These are phyloP conservation scores for Lyophyllum atratum DNA, from an alignment of 768 basidiomycete species.

Conservation along the genomic window DNA sequence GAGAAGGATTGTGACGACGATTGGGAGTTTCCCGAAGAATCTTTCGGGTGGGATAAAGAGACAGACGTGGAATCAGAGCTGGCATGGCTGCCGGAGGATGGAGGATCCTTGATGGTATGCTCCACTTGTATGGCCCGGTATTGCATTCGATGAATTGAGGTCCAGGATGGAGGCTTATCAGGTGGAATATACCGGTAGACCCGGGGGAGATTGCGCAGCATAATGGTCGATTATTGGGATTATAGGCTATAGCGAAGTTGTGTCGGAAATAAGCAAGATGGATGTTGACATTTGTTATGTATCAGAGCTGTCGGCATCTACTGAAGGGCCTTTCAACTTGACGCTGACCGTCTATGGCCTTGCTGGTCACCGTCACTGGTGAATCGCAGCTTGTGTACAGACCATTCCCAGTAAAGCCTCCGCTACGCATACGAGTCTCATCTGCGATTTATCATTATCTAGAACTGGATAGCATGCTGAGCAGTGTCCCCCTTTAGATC, in stretches of 20 bases:
- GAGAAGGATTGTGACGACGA: slow-evolving; percentile 3
- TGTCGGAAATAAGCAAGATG: background rate
- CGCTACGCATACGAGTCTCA: no score
- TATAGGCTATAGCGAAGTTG: background rate
- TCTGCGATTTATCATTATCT: no score
- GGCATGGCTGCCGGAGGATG: background rate
- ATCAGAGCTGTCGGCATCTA: background rate
- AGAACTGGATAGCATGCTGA: no score
- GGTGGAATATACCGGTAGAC: slow-evolving; percentile 11
- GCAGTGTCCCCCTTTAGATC: background rate
- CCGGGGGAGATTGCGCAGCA: slow-evolving; percentile 15
- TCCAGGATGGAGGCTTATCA: background rate
- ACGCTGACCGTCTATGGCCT: no score
- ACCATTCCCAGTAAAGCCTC: no score
- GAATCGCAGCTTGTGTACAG: no score
- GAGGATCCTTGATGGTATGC: slow-evolving; percentile 16
- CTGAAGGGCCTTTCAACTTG: no score
- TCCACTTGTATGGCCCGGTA: slow-evolving; percentile 12
- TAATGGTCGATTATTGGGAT: background rate
- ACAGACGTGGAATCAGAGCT: slow-evolving; percentile 9
- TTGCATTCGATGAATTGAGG: background rate
- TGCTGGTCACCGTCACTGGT: no score
- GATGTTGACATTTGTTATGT: slow-evolving; percentile 13
- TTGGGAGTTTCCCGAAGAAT: slow-evolving; percentile 4
- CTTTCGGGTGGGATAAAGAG: slow-evolving; percentile 13